A percentile compares a stretch with the other conserved stretches of the same genome.
These are phyloP conservation scores for Asclepias syriaca DNA, from an alignment of 257 asterid genomes.

Conservation along the genomic window DNA sequence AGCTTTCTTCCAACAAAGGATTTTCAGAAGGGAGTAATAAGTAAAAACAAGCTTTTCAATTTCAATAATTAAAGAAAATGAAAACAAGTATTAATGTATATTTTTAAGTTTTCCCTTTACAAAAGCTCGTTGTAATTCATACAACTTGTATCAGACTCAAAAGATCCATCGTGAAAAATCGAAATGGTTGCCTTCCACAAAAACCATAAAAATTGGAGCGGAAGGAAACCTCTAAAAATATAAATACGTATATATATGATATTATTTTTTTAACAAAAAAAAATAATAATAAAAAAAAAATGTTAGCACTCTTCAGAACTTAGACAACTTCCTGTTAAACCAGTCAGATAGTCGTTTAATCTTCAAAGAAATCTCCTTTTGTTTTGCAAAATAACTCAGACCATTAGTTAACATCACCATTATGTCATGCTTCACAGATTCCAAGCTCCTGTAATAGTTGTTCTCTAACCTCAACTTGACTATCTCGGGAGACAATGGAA, in stretches of 20 bases:
- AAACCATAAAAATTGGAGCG: background rate
- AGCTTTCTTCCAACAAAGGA: no score
- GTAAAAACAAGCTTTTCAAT: no score
- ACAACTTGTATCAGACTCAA: background rate
- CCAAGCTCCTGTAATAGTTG: conserved; percentile 58
- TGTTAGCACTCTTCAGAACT: conserved; percentile 21
- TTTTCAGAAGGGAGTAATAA: no score
- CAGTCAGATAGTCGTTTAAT: conserved; percentile 46
- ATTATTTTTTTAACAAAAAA: no score
- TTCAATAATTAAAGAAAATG: no score
- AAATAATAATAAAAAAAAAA: no score
- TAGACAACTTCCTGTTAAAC: conserved; percentile 35
- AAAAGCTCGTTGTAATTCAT: background rate
- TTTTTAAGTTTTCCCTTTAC: background rate
- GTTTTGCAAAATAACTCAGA: conserved; percentile 45
- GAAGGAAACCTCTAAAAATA: no score
- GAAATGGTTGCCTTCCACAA: background rate
- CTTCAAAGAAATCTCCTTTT: conserved; percentile 47
- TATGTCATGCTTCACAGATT: conserved; percentile 62
- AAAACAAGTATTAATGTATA: background rate
- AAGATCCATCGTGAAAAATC: conserved; percentile 2
- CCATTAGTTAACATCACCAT: conserved; percentile 61
- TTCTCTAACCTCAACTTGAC: conserved; percentile 62
- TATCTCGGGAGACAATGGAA: conserved; percentile 65
- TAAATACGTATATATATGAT: no score